Conservation (phyloP, 805 yeast genomes). For the Kregervanrija delftensis region DNA sequence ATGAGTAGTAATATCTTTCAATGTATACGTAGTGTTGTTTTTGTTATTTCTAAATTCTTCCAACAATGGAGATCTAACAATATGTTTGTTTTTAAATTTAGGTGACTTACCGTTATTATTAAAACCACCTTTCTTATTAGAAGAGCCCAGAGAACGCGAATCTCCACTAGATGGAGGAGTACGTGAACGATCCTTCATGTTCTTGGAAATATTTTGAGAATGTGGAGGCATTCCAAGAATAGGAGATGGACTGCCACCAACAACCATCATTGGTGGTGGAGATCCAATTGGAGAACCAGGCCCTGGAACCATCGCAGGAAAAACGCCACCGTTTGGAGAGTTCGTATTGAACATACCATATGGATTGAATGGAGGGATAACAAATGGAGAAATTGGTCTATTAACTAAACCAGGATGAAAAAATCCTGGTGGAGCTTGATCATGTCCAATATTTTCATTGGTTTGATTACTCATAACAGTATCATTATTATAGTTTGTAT, state of each 20-base stretch:
- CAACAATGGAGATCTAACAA: constrained; percentile 68
- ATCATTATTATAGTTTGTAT: not conserved
- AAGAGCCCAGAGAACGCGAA: constrained; percentile 1
- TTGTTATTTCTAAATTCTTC: constrained; percentile 77
- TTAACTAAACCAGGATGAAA: constrained; percentile 19
- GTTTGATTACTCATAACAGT: not conserved
- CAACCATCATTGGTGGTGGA: constrained; percentile 7
- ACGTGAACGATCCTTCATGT: not conserved
- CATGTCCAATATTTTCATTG: constrained; percentile 1
- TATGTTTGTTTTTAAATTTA: constrained; percentile 31
- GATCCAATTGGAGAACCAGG: constrained; percentile 21
- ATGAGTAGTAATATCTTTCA: constrained; percentile 77
- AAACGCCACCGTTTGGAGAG: constrained; percentile 7
- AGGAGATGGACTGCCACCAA: constrained; percentile 1
- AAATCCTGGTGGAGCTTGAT: constrained; percentile 7
- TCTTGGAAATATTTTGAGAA: constrained; percentile 1
- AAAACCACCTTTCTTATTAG: constrained; percentile 6
- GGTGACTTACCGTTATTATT: constrained; percentile 14
- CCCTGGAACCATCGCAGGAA: constrained; percentile 10
- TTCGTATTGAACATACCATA: constrained; percentile 27
- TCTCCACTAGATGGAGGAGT: constrained; percentile 2
- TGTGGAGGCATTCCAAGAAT: constrained; percentile 9
- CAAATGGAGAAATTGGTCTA: constrained; percentile 31
- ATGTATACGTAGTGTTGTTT: constrained; percentile 48
- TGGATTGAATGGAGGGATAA: constrained; percentile 46